Conservation (phyloP, 2,329 filamentous ascomycete species). For the Diplocarpon mali region DNA sequence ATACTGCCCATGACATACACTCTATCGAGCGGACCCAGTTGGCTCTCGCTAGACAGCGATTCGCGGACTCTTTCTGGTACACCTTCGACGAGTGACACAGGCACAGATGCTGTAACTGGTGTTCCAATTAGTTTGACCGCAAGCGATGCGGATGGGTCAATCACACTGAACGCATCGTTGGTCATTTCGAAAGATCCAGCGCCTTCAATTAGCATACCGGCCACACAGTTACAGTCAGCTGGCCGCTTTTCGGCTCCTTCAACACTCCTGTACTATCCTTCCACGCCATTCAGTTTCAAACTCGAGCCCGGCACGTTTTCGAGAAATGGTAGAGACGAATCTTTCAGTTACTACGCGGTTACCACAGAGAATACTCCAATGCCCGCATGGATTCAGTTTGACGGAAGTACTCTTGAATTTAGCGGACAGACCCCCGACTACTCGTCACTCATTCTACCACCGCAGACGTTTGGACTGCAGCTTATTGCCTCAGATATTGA, state of each 20-base stretch:
- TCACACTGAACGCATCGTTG: slow-evolving; percentile 55
- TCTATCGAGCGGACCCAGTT: slow-evolving; percentile 53
- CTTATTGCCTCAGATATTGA: slow-evolving; percentile 69
- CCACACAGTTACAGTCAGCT: slow-evolving; percentile 44
- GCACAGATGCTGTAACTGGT: slow-evolving; percentile 41
- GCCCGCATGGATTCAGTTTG: slow-evolving; percentile 76
- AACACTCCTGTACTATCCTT: slow-evolving; percentile 44
- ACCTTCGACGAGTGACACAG: slow-evolving; percentile 42
- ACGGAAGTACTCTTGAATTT: slow-evolving; percentile 52
- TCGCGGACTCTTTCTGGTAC: slow-evolving; percentile 60
- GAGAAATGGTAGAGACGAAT: slow-evolving; percentile 30
- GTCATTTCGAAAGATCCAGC: slow-evolving; percentile 51
- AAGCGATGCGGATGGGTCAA: slow-evolving; percentile 52
- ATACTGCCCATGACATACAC: slow-evolving; percentile 51
- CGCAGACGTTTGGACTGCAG: slow-evolving; percentile 61
- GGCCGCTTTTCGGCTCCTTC: slow-evolving; percentile 50
- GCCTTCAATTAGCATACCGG: slow-evolving; percentile 44
- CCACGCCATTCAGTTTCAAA: slow-evolving; percentile 40
- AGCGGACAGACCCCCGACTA: slow-evolving; percentile 58
- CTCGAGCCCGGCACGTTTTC: slow-evolving; percentile 53
- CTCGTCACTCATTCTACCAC: slow-evolving; percentile 50
- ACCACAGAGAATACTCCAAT: slow-evolving; percentile 70
- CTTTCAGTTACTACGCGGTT: slow-evolving; percentile 64
- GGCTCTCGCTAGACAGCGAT: slow-evolving; percentile 60
- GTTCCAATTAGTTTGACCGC: slow-evolving; percentile 53